Evolutionary conservation across 2,329 filamentous ascomycete genomes (phyloP).

Genomic region (Penicillium sp.): DNA sequence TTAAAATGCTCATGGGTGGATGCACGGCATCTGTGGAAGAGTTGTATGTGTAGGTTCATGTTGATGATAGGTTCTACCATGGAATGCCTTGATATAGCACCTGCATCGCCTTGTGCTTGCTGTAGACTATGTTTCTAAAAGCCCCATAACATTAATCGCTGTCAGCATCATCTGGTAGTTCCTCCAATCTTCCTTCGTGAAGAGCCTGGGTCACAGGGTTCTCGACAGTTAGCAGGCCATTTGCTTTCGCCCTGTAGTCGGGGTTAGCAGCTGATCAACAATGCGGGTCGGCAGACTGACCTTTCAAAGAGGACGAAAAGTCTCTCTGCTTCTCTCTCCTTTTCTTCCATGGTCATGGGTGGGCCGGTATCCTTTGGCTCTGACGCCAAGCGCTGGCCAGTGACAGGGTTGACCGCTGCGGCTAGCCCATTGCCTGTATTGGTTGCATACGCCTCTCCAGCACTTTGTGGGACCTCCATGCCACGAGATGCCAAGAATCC

Average conservation of each 20-base stretch:
- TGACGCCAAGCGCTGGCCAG: constrained; percentile 71
- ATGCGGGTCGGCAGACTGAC: constrained; percentile 39
- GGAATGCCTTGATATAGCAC: background rate
- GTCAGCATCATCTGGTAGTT: constrained; percentile 56
- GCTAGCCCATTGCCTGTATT: constrained; percentile 21
- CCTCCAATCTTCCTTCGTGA: constrained; percentile 65
- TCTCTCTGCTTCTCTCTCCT: constrained; percentile 82
- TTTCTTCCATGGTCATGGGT: constrained; percentile 87
- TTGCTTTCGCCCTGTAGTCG: constrained; percentile 58
- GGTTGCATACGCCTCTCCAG: constrained; percentile 52
- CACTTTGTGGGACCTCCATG: constrained; percentile 67
- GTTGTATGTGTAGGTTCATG: background rate
- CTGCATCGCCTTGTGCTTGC: background rate
- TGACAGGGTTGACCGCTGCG: constrained; percentile 68
- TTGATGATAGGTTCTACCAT: background rate
- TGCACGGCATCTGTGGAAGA: too few species aligned
- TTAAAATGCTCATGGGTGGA: too few species aligned
- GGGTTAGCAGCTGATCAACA: constrained; percentile 13
- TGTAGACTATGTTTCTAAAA: background rate
- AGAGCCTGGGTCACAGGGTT: constrained; percentile 71
- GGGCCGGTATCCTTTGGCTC: constrained; percentile 58
- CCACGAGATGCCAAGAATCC: constrained; percentile 85
- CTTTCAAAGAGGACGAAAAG: constrained; percentile 88
- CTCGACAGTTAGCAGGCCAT: constrained; percentile 69
- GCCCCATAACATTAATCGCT: constrained; percentile 25